Evolutionary conservation across 805 yeast genomes (phyloP), one percentile per base, ranked within the genome.

Genomic region (Schwanniomyces polymorphus): DNA sequence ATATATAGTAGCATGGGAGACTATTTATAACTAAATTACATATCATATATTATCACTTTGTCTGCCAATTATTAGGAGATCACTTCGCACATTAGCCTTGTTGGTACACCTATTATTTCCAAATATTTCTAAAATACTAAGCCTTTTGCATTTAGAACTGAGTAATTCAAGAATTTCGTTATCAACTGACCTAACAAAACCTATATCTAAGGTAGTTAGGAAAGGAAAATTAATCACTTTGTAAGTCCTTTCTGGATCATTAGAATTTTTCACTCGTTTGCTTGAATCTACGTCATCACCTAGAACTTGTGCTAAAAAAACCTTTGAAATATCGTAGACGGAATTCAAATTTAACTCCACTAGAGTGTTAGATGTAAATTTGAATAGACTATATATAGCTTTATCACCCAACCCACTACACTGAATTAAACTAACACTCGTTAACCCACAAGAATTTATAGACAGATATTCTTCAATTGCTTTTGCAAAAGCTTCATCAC

Each of bases 181-280:
- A 59, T 90, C 90, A 10, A 89, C 78, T 17, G 82, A 72, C 34
- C 95, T 72, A 2, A 90, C 88, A 65, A 92, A 92, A 0, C 97
- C 95, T 11, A 84, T 60, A 62, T 92, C 94, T 14, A 88, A 56
- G 28, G 81, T 76, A 0, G 89, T 81, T 38, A 92, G 67, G 26
- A 84, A 75, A 1, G 91, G 88, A 38, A 82, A 71, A 7, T 53
- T 33, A 7, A 63, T 45, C 27, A 59, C 53, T 2, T 51, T 35
- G 41, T 49, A 64, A 16, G 28, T 35, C 9, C 31, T 9, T 9
- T 11, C 26, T 11, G 6, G 10, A n/a, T 43, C 23, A 27, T 50
- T 49, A 34, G 42, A 41, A 42, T 41, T 37, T 10, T 38, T 38
- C 29, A 46, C 33, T 18, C 23, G 35, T 37, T 51, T 53, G 26